Evolutionary conservation across 2,329 filamentous ascomycete species (phyloP).

Genomic region (Remersonia thermophila): DNA sequence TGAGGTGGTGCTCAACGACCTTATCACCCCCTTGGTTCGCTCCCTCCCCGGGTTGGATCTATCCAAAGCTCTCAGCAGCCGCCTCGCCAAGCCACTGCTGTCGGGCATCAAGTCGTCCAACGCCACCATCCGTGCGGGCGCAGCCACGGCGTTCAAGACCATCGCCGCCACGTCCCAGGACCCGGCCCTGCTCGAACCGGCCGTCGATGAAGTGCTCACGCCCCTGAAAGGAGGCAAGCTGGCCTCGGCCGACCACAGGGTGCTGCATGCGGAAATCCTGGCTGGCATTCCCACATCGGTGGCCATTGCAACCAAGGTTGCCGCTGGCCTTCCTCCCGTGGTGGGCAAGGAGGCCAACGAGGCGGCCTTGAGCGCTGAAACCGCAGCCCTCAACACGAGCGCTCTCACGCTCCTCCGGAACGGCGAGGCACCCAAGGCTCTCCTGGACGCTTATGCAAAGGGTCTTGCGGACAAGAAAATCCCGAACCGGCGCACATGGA

Average conservation of each 20-base stretch:
- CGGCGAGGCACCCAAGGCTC: slow-evolving; percentile 49
- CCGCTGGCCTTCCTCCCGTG: slow-evolving; percentile 52
- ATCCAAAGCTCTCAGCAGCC: slow-evolving; percentile 56
- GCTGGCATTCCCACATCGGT: slow-evolving; percentile 47
- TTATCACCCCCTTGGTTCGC: slow-evolving; percentile 60
- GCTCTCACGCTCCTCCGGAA: slow-evolving; percentile 49
- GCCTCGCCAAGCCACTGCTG: slow-evolving; percentile 76
- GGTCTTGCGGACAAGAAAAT: slow-evolving; percentile 78
- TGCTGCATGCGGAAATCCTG: slow-evolving; percentile 73
- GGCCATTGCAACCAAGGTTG: slow-evolving; percentile 53
- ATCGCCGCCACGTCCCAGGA: slow-evolving; percentile 53
- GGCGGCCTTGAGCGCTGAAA: slow-evolving; percentile 62
- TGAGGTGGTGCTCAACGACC: slow-evolving; percentile 72
- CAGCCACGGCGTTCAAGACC: slow-evolving; percentile 59
- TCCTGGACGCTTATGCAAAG: slow-evolving; percentile 62
- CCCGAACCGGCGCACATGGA: slow-evolving; percentile 66
- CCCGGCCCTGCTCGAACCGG: slow-evolving; percentile 46
- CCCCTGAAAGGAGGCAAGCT: slow-evolving; percentile 79
- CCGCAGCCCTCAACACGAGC: slow-evolving; percentile 56
- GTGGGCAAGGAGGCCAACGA: slow-evolving; percentile 85
- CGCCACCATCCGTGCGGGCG: slow-evolving; percentile 59
- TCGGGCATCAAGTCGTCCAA: slow-evolving; percentile 89
- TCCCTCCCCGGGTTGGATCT: slow-evolving; percentile 67
- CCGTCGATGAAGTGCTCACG: slow-evolving; percentile 63
- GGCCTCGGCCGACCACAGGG: slow-evolving; percentile 70